phyloP scores from a whole-genome alignment of 169 alveolate genomes.

The Plasmodium fragile region DNA sequence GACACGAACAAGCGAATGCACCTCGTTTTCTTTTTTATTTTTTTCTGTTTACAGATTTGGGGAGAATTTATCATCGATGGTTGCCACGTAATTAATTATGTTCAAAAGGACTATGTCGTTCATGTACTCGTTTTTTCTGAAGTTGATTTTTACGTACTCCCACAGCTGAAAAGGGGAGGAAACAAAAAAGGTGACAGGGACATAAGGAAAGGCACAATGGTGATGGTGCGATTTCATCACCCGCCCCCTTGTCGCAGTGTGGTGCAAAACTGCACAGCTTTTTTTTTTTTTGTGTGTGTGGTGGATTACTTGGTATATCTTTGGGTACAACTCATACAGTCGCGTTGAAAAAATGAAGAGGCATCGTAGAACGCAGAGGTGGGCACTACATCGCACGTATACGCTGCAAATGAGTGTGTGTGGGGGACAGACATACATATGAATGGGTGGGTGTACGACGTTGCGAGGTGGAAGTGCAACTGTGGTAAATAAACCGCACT shows the following conservation, averaged over 20 bases:
- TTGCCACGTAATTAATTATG: constrained; percentile 38
- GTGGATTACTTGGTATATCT: constrained; percentile 33
- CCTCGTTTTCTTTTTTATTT: background rate
- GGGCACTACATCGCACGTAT: constrained; percentile 16
- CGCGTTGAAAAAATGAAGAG: constrained; percentile 49
- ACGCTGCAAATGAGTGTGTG: background rate
- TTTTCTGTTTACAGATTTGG: background rate
- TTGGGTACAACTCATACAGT: constrained; percentile 38
- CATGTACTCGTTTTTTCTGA: constrained; percentile 10
- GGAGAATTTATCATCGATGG: constrained; percentile 33
- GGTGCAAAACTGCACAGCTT: background rate
- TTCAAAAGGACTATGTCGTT: constrained; percentile 20
- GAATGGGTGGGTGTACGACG: background rate
- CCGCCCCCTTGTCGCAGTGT: background rate
- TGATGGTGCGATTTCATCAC: background rate
- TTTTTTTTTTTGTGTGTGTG: background rate
- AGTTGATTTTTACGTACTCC: constrained; percentile 15
- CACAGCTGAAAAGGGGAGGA: constrained; percentile 15
- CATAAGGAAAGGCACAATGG: background rate
- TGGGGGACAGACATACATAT: background rate
- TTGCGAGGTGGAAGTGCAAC: background rate
- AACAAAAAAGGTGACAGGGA: background rate
- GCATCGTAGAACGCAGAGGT: constrained; percentile 30
- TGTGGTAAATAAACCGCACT: background rate
- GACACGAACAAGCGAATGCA: background rate